Conservation (phyloP, 495 filamentous ascomycete genomes). For the Sphaerosporella brunnea region DNA sequence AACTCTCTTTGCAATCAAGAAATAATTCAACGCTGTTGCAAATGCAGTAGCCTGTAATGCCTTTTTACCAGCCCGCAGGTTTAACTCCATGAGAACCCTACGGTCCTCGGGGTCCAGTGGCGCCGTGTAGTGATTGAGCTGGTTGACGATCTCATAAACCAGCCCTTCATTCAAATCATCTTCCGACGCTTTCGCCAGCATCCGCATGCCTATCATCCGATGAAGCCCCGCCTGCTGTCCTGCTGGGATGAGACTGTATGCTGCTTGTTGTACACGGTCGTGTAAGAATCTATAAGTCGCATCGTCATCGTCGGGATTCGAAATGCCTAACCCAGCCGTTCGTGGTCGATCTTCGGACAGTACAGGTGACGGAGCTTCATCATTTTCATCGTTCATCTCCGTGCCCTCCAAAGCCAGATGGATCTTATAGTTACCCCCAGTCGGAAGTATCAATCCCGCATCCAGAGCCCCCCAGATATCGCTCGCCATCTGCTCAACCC, state of each 20-base stretch:
- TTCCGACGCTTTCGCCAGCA: conserved; percentile 21
- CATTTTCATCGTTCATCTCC: background rate
- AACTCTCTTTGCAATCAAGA: conserved; percentile 20
- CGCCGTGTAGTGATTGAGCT: conserved; percentile 25
- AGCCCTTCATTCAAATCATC: conserved; percentile 17
- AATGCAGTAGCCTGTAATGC: conserved; percentile 25
- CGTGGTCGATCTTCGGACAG: background rate
- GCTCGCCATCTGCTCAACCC: conserved; percentile 19
- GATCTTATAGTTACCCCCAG: conserved; percentile 23
- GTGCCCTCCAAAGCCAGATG: conserved; percentile 13
- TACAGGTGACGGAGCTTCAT: background rate
- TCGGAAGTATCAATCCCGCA: conserved; percentile 20
- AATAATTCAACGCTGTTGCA: conserved; percentile 22
- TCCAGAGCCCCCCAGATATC: conserved; percentile 25
- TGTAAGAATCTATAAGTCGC: conserved; percentile 25
- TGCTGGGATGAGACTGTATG: conserved; percentile 21
- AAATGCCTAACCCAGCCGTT: background rate
- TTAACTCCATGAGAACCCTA: conserved; percentile 22
- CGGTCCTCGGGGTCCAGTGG: conserved; percentile 18
- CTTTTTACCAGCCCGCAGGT: conserved; percentile 23
- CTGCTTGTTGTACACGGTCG: conserved; percentile 24
- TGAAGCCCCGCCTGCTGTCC: conserved; percentile 23
- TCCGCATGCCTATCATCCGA: conserved; percentile 22
- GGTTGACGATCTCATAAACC: conserved; percentile 26
- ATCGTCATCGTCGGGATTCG: conserved; percentile 16